Evolutionary conservation across 1,284 basidiomycete species (phyloP).

Genomic region (Clitocybe nebularis): DNA sequence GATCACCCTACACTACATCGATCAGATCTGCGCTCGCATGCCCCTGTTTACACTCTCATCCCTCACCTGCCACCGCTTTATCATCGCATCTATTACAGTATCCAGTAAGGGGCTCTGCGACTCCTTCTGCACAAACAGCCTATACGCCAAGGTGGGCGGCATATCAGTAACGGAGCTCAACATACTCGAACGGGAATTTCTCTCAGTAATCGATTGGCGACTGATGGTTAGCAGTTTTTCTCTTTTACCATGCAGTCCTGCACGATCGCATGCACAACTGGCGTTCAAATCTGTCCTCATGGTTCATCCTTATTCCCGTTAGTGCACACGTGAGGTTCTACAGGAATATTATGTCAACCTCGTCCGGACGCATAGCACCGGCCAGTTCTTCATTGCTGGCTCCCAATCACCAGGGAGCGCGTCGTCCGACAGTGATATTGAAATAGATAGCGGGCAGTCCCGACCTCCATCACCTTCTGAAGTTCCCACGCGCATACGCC

Average conservation of each 20-base stretch:
- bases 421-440: conserved; percentile 57
- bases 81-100: conserved; percentile 85
- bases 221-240: conserved; percentile 70
- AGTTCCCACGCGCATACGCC: conserved; percentile 21
- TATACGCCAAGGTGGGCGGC: conserved; percentile 93
- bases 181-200: conserved; percentile 88
- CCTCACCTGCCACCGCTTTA: conserved; percentile 92
- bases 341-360: conserved; percentile 85
- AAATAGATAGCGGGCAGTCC: conserved; percentile 48
- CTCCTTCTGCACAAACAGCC: conserved; percentile 86
- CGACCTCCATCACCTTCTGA: conserved; percentile 48
- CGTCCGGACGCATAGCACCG: conserved; percentile 68
- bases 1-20: conserved; percentile 90
- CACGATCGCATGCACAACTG: conserved; percentile 6
- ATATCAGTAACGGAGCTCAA: conserved; percentile 89
- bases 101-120: conserved; percentile 91
- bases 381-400: conserved; percentile 53
- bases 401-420: conserved; percentile 32
- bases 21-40: conserved; percentile 84
- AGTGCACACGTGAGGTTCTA: conserved; percentile 78
- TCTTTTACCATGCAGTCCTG: conserved; percentile 7
- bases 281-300: conserved; percentile 22
- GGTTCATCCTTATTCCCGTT: conserved; percentile 24
- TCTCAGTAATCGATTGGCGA: conserved; percentile 87
- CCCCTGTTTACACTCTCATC: conserved; percentile 89